phyloP scores from a whole-genome alignment of 2,329 filamentous ascomycete genomes.

The Stachybotrys elegans region DNA sequence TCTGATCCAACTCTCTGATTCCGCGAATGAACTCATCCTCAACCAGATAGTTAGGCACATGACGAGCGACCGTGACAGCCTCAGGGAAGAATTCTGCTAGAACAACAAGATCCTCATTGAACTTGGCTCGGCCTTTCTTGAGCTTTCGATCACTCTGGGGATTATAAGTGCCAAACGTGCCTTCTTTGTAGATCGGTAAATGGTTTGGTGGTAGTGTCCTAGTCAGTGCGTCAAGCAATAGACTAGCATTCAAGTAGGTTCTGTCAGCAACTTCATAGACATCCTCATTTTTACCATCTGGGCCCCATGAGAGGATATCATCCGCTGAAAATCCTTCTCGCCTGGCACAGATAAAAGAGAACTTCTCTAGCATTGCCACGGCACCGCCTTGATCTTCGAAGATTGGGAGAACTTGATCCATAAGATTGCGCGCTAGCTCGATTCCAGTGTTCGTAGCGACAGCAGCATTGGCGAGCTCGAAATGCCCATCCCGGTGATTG shows the following conservation, averaged over 20 bases:
- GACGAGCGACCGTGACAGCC: conserved; percentile 16
- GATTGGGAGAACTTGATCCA: conserved; percentile 20
- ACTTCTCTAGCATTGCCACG: conserved; percentile 11
- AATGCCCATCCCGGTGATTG: conserved; percentile 14
- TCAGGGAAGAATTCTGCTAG: conserved; percentile 28
- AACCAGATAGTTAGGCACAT: conserved; percentile 17
- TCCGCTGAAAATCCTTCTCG: conserved; percentile 10
- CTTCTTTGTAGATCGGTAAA: conserved; percentile 18
- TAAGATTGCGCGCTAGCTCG: conserved; percentile 25
- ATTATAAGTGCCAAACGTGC: conserved; percentile 19
- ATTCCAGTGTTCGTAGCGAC: conserved; percentile 31
- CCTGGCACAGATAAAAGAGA: conserved; percentile 10
- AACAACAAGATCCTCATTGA: conserved; percentile 27
- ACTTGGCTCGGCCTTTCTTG: conserved; percentile 24
- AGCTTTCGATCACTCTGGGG: conserved; percentile 13
- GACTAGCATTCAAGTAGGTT: conserved; percentile 12
- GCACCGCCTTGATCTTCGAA: conserved; percentile 19
- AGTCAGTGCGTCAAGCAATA: conserved; percentile 5
- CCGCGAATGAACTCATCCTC: conserved; percentile 33
- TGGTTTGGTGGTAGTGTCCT: conserved; percentile 6
- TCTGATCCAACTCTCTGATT: conserved; percentile 24
- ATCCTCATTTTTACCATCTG: conserved; percentile 16
- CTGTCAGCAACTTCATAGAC: conserved; percentile 20
- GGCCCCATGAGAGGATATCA: neutral
- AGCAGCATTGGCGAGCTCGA: conserved; percentile 27